Evolutionary conservation across 768 basidiomycete genomes (phyloP), one percentile per base, ranked within the genome.

Genomic region (Collybiopsis confluens): DNA sequence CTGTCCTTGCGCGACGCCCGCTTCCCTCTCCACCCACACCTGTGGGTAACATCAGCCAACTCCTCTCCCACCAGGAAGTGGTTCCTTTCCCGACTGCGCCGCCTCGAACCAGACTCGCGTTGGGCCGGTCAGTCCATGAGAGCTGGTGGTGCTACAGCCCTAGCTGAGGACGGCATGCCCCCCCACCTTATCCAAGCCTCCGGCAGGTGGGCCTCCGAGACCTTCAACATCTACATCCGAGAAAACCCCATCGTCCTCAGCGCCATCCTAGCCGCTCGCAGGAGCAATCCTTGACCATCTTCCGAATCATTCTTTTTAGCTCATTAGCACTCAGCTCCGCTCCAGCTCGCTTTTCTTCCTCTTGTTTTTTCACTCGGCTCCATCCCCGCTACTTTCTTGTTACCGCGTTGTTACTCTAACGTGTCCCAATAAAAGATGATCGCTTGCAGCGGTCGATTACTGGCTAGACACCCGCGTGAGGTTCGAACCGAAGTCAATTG

Each of bases 131-230:
- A 70, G 45, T 68, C 66, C 3, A 5, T 68, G 18, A 66, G 68
- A 36, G 47, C 68, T 2, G 69, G 70, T 8, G 68, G 68, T 15
- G 68, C 70, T 0, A 71, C 70, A 1, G 54, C 41, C 28, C 57
- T 64, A 10, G 70, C 68, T 0, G 33, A 26, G 2, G 28, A 23
- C 1, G 68, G 70, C 0, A 46, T 53, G 4, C 44, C 63, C 2
- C 56, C 59, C 2, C 53, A 58, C 37, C 20, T 35, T 10, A 70
- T 71, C 35, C 68, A 67, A 44, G 60, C 56, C 0, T 20, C 56
- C 0, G 70, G 70, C 0, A 59, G 67, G 3, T 71, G 70, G 70
- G 54, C 64, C 3, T 68, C 68, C 15, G 55, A 59, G 9, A 45
- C 59, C 0, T 60, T 56, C 46, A 28, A 46, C 9, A 49, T 54